Conservation (phyloP, 805 yeast species). For the Jamesozyma jinghongensis region DNA sequence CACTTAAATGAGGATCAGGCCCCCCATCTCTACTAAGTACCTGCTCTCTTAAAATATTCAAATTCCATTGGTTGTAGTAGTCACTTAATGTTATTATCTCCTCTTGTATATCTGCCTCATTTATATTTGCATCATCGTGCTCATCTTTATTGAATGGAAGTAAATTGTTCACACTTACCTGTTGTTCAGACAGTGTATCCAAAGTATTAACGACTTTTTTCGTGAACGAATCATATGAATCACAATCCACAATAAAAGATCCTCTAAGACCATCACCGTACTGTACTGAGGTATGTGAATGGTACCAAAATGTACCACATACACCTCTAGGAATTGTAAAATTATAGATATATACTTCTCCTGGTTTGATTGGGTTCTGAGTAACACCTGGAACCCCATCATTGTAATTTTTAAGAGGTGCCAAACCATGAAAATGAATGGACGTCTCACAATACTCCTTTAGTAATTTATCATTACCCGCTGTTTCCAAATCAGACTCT, state of each 20-base stretch:
- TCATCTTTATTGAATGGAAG: background rate
- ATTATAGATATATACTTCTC: constrained; percentile 44
- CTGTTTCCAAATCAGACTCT: constrained; percentile 14
- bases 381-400: constrained; percentile 39
- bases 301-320: constrained; percentile 51
- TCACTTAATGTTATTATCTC: constrained; percentile 52
- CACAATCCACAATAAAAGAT: constrained; percentile 46
- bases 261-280: constrained; percentile 46
- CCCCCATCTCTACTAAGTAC: constrained; percentile 18
- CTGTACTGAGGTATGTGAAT: constrained; percentile 43
- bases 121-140: background rate
- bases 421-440: constrained; percentile 47
- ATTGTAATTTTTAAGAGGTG: constrained; percentile 37
- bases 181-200: background rate
- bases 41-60: constrained; percentile 30
- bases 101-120: constrained; percentile 37
- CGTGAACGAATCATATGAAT: constrained; percentile 31
- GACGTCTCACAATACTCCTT: constrained; percentile 27
- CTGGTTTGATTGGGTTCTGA: constrained; percentile 64
- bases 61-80: constrained; percentile 44
- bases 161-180: background rate
- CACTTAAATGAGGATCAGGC: constrained; percentile 22
- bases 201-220: constrained; percentile 13
- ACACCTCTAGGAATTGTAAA: constrained; percentile 36
- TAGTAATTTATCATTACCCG: constrained; percentile 10